A percentile compares a stretch with the other conserved stretches of the same genome.
These are phyloP conservation scores for Ogataea chonburiensis DNA, from an alignment of 805 yeast genomes.

Conservation along the genomic window DNA sequence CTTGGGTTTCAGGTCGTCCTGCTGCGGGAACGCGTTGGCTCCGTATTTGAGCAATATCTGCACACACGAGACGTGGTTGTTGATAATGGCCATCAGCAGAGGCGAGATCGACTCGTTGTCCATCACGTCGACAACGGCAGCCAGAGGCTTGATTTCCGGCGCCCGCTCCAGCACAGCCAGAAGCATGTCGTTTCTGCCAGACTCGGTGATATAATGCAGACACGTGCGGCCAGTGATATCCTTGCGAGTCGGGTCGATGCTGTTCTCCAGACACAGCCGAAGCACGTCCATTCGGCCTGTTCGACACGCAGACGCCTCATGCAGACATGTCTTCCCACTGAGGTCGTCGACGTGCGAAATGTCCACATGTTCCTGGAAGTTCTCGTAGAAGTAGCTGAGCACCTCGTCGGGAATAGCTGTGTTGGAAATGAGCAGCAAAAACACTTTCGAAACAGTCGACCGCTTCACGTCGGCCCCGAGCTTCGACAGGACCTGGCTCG, in stretches of 20 bases:
- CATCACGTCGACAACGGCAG: slow-evolving; percentile 43
- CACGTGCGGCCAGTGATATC: slow-evolving; percentile 80
- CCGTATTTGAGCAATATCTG: slow-evolving; percentile 49
- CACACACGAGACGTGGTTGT: slow-evolving; percentile 57
- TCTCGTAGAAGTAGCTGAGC: slow-evolving; percentile 45
- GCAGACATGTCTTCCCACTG: slow-evolving; percentile 71
- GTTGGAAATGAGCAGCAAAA: slow-evolving; percentile 64
- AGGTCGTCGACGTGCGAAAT: slow-evolving; percentile 67
- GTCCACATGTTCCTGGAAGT: slow-evolving; percentile 56
- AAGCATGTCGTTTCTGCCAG: slow-evolving; percentile 47
- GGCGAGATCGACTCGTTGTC: slow-evolving; percentile 84
- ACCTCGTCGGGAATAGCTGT: slow-evolving; percentile 65
- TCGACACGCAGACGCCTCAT: slow-evolving; percentile 51
- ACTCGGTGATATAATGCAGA: slow-evolving; percentile 79
- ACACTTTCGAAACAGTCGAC: slow-evolving; percentile 63
- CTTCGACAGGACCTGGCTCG: slow-evolving; percentile 45
- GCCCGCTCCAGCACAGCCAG: slow-evolving; percentile 35
- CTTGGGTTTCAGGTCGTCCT: slow-evolving; percentile 53
- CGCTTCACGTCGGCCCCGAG: slow-evolving; percentile 40
- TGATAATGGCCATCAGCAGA: slow-evolving; percentile 71
- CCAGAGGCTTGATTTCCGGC: slow-evolving; percentile 27
- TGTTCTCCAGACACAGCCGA: slow-evolving; percentile 26
- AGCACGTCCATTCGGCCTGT: slow-evolving; percentile 28
- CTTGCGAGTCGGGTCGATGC: slow-evolving; percentile 35
- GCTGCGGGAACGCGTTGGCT: slow-evolving; percentile 46